Percentiles rank a stretch among this genome's conserved stretches.
Evolutionary conservation across 768 basidiomycete genomes (phyloP).

Genomic region (Ephemerocybe angulata): DNA sequence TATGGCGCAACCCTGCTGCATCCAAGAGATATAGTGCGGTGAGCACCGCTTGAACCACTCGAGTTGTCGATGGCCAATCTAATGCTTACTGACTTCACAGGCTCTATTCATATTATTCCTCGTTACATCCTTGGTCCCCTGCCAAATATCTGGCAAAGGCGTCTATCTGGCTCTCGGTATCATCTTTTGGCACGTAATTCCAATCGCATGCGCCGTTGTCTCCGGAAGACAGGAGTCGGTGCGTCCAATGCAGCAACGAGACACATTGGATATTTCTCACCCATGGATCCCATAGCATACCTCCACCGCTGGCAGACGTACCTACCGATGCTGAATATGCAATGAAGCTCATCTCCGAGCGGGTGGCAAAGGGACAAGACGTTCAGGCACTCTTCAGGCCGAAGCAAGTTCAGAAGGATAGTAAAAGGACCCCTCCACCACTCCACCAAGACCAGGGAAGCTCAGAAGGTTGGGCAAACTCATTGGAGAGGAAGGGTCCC

Average conservation of each 20-base stretch:
- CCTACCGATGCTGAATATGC: conserved; percentile 71
- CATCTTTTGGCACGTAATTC: conserved; percentile 61
- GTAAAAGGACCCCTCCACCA: background rate
- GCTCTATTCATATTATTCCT: conserved; percentile 36
- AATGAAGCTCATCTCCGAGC: conserved; percentile 62
- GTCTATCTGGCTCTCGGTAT: conserved; percentile 44
- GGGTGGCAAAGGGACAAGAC: conserved; percentile 52
- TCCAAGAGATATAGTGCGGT: conserved; percentile 50
- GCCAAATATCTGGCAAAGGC: conserved; percentile 46
- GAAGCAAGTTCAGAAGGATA: conserved; percentile 1
- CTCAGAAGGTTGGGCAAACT: background rate
- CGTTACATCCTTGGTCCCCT: conserved; percentile 42
- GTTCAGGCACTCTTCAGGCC: conserved; percentile 28
- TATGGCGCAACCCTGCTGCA: conserved; percentile 57
- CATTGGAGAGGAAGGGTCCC: background rate
- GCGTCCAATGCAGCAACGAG: background rate
- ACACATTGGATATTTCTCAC: too few relatives aligned
- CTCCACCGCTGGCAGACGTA: conserved; percentile 44
- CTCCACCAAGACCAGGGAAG: background rate
- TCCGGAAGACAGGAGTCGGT: conserved; percentile 45
- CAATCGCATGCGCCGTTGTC: conserved; percentile 53
- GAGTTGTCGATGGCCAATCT: too few relatives aligned
- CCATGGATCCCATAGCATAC: conserved; percentile 32
- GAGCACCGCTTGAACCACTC: conserved; percentile 12
- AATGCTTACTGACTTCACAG: too few relatives aligned